Base-by-base conservation (phyloP, 176 grass and related monocot species). In the Melocanna baccifera region DNA sequence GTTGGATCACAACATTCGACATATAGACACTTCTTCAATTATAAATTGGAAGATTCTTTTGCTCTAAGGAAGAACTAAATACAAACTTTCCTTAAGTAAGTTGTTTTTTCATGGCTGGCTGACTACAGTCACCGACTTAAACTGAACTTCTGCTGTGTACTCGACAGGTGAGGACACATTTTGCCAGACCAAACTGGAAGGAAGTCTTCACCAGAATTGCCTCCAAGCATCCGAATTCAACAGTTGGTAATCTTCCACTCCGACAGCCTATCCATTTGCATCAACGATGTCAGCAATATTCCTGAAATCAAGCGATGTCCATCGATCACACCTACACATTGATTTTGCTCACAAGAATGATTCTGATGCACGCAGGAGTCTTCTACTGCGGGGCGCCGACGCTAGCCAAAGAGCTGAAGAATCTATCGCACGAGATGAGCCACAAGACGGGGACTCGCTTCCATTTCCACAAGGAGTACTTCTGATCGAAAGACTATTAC, bases 401-500 rank as follows among this genome's bases (percentile, higher is more conserved):
- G 12, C 74, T 99, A 30, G 87, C 93, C 55, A 99, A 96, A 88
- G 96, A 99, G 71, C 87, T 96, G 64, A 94, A 87, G 83, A 89
- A 81, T 47, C 81, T 99, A 25, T 86, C 96, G 5, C 89, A 92
- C 45, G 96, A 99, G 69, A 94, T 94, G 93, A 96, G 91, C 88
- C 96, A 99, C 69, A 92, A 85, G 77, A 99, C 96, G 23, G 29
- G 91, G 10, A 99, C 93, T 30, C 86, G 93, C 57, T 99, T 99
- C 88, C 83, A 96, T 83, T 99, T 99, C 90, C 96, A 99, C 88
- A 99, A 99, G 83, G 96, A 99, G 77, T 96, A 96, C 86, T 99
- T 94, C 86, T 78, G 78, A 98, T 57, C 63, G 26, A 56, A 23
- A 77, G 57, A 83, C 5, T 47, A 61, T 36, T 39, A 36, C n/a